phyloP scores from a whole-genome alignment of 768 basidiomycete genomes.

The Suillus fuscotomentosus region DNA sequence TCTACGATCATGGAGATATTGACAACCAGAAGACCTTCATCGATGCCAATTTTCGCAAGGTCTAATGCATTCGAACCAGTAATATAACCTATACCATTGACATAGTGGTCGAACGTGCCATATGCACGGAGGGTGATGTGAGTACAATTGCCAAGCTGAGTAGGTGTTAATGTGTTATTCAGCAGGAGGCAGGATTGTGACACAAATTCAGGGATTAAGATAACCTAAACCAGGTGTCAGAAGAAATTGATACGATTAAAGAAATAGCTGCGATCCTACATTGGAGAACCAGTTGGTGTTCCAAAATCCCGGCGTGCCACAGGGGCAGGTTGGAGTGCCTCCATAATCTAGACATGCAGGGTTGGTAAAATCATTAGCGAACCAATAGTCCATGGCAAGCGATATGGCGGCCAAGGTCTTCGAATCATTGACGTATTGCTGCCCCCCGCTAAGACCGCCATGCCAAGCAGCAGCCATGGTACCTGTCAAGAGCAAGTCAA shows the following conservation, averaged over 20 bases:
- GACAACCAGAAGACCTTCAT: slow-evolving; percentile 36
- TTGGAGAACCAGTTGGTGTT: slow-evolving; percentile 69
- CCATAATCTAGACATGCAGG: slow-evolving; percentile 55
- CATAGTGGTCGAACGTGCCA: slow-evolving; percentile 39
- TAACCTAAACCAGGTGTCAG: slow-evolving; percentile 39
- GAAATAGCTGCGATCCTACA: slow-evolving; percentile 26
- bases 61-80: slow-evolving; percentile 69
- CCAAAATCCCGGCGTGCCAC: slow-evolving; percentile 50
- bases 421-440: slow-evolving; percentile 41
- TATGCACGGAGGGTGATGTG: slow-evolving; percentile 53
- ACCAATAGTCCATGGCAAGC: slow-evolving; percentile 63
- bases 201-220: slow-evolving; percentile 57
- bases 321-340: slow-evolving; percentile 53
- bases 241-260: background rate
- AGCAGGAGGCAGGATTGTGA: slow-evolving; percentile 57
- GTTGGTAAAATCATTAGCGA: slow-evolving; percentile 55
- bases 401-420: slow-evolving; percentile 40
- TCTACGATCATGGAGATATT: slow-evolving; percentile 47
- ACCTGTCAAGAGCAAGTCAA: slow-evolving; percentile 30
- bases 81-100: slow-evolving; percentile 47
- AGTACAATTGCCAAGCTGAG: slow-evolving; percentile 45
- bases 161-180: slow-evolving; percentile 41
- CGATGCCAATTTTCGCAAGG: slow-evolving; percentile 61
- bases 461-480: slow-evolving; percentile 58
- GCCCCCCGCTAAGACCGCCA: slow-evolving; percentile 43